Base-by-base conservation (phyloP, 306 rosid genomes). In the Vigna trinervia region DNA sequence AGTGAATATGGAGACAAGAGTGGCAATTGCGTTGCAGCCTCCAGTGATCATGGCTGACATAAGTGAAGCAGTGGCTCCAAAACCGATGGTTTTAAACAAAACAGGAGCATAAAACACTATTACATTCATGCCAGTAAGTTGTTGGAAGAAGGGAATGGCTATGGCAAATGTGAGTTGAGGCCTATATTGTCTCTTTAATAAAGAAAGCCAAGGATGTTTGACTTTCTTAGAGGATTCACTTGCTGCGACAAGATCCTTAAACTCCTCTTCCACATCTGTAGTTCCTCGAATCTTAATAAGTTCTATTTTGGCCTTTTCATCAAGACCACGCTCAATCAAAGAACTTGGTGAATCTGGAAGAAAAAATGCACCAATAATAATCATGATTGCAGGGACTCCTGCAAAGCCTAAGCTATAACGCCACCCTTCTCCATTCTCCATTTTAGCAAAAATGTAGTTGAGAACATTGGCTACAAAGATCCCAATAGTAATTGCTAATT, bases 31-130 rank as follows among this genome's bases (percentile, higher is more conserved):
- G 0, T 63, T 63, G 10, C 69, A 63, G 0, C 8, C 69, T 0
- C 69, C 69, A 0, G 69, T 63, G 7, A 63, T 63, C 26, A 63
- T 36, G 1, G 69, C 47, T n/a, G 69, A 63, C 69, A 63, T 63
- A 6, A 63, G 69, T 8, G 69, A 63, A 34, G 69, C 69, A 15
- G 1, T 34, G 26, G 48, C 28, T 36, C 69, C 69, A 63, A 63
- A 63, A 8, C 69, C 69, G 4, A 63, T 63, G 47, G 69, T 63
- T 36, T 63, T 64, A 3, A 64, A 64, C 50, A 38, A 36, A 62
- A 62, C 69, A n/a, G 48, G 69, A n/a, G 69, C 69, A 1, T 62
- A 62, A 1, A 62, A 62, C 1, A 12, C 4, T 0, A 62, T 62
- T 1, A 62, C 69, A n/a, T 62, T 62, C 69, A 62, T 62, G 47